A percentile compares a stretch with the other conserved stretches of the same genome.
phyloP scores from a whole-genome alignment of 148 eudicot genomes.

The Dianthus caryophyllus region DNA sequence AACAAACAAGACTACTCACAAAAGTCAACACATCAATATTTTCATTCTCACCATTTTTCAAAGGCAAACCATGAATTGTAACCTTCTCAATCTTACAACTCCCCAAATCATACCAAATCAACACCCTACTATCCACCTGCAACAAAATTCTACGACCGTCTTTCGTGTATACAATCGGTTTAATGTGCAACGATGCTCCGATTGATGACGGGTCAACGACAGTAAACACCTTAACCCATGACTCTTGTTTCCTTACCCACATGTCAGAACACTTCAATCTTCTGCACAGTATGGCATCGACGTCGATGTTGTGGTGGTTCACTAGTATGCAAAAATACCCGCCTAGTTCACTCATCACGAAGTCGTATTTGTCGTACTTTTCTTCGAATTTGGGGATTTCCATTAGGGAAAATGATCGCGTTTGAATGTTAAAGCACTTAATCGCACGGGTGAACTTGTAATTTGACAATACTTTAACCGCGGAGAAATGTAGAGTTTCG shows the following conservation, averaged over 20 bases:
- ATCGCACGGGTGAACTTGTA: background rate
- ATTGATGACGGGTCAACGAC: background rate
- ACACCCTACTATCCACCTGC: background rate
- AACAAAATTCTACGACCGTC: conserved; percentile 8
- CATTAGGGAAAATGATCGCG: background rate
- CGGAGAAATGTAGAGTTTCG: background rate
- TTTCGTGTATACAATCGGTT: background rate
- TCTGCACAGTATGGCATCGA: background rate
- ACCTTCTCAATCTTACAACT: background rate
- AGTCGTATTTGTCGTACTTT: background rate
- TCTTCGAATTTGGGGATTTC: background rate
- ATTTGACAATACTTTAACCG: background rate
- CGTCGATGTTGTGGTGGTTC: background rate
- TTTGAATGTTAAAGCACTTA: background rate
- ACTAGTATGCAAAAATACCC: conserved; percentile 4
- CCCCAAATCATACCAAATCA: conserved; percentile 10
- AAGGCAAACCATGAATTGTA: conserved; percentile 3
- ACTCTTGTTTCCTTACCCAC: conserved; percentile 11
- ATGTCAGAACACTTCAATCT: background rate
- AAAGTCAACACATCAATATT: background rate
- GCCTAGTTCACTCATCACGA: background rate
- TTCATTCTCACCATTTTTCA: background rate
- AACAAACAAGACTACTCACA: conserved; percentile 5
- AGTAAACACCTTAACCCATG: conserved; percentile 14
- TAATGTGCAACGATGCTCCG: background rate